A percentile compares a stretch with the other conserved stretches of the same genome.
Evolutionary conservation across 192 early-diverging fungal species (phyloP).

Genomic region (Backusella parvicylindrica): DNA sequence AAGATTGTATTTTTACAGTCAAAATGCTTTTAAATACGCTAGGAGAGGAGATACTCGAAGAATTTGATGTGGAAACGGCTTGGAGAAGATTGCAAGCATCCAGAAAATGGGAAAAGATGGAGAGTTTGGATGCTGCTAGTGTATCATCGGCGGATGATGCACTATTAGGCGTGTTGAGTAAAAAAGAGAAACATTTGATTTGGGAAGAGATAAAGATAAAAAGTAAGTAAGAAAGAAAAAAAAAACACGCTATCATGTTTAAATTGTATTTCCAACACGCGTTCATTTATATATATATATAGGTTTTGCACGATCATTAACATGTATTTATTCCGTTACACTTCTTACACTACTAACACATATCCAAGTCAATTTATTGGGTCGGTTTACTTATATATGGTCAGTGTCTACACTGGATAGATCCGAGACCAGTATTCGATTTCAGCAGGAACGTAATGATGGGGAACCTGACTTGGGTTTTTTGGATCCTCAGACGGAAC

Average conservation of each 20-base stretch:
- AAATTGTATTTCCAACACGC: neutral
- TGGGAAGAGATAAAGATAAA: conserved; percentile 91
- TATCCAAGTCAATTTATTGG: conserved; percentile 87
- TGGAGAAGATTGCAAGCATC: conserved; percentile 61
- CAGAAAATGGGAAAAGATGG: conserved; percentile 25
- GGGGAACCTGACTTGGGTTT: conserved; percentile 31
- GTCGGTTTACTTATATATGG: conserved; percentile 84
- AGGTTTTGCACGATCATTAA: conserved; percentile 84
- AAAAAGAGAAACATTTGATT: conserved; percentile 63
- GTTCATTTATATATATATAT: neutral
- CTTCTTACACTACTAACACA: conserved; percentile 82
- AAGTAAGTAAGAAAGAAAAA: too few relatives aligned
- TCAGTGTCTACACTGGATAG: conserved; percentile 59
- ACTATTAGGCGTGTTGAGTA: conserved; percentile 19
- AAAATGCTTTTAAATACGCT: conserved; percentile 76
- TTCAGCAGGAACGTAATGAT: conserved; percentile 23
- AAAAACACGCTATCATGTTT: too few relatives aligned
- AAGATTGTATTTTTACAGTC: conserved; percentile 88
- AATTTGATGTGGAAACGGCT: conserved; percentile 75
- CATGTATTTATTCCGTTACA: conserved; percentile 82
- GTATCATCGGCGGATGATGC: neutral
- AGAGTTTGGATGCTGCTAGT: neutral
- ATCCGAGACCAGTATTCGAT: conserved; percentile 39
- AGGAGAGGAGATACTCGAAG: conserved; percentile 72
- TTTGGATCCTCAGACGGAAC: conserved; percentile 58